A percentile compares a stretch with the other conserved stretches of the same genome.
phyloP scores from a whole-genome alignment of 306 rosid species.

The Albizia julibrissin region DNA sequence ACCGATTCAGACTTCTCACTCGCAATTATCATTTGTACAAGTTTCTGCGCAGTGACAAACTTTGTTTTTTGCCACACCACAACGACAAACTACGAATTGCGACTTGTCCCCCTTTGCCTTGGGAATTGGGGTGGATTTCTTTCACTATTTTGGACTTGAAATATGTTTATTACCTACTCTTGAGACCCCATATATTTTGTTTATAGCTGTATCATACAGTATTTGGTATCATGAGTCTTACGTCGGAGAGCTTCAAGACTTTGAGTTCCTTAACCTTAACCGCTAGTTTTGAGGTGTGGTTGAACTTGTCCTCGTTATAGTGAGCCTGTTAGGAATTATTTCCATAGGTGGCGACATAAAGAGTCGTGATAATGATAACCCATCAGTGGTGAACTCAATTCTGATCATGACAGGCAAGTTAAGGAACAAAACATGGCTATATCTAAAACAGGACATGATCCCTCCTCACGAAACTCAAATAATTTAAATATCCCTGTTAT shows the following conservation, averaged over 20 bases:
- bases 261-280: too few relatives aligned
- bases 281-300: too few relatives aligned
- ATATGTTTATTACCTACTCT: too few relatives aligned
- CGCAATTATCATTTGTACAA: neutral
- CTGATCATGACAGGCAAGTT: neutral
- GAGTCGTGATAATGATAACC: too few relatives aligned
- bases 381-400: neutral
- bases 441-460: neutral
- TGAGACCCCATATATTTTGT: too few relatives aligned
- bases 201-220: too few relatives aligned
- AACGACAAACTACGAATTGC: neutral
- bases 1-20: neutral
- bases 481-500: neutral
- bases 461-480: neutral
- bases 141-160: too few relatives aligned
- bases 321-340: too few relatives aligned
- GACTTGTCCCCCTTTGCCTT: neutral
- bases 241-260: too few relatives aligned
- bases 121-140: neutral
- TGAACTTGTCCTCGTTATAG: too few relatives aligned
- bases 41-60: neutral
- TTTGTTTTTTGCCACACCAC: neutral
- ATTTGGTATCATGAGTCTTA: too few relatives aligned
- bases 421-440: neutral
- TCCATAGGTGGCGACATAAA: too few relatives aligned